phyloP scores from a whole-genome alignment of 2,329 filamentous ascomycete genomes.

The Sporothrix dimorphospora region DNA sequence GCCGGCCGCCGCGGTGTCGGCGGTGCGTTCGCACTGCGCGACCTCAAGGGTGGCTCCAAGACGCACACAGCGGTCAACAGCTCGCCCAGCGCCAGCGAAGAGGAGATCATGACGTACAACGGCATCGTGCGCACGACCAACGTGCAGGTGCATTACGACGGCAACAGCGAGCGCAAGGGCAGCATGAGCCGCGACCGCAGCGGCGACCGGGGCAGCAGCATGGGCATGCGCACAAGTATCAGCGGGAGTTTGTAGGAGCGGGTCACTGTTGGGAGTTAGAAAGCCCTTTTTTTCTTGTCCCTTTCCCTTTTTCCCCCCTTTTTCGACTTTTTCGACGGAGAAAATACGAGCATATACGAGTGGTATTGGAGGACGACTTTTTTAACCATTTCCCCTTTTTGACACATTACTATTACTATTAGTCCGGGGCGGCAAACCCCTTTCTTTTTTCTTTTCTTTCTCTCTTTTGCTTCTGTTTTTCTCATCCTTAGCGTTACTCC shows the following conservation, averaged over 20 bases:
- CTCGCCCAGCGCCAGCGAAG: conserved; percentile 43
- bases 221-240: conserved; percentile 29
- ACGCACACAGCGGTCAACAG: conserved; percentile 42
- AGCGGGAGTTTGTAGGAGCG: conserved; percentile 26
- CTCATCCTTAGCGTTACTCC: not conserved
- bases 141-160: conserved; percentile 35
- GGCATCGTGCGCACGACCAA: conserved; percentile 46
- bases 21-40: conserved; percentile 35
- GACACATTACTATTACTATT: not conserved
- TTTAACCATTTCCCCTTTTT: not conserved
- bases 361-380: conserved; percentile 1
- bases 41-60: conserved; percentile 36
- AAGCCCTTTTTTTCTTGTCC: not conserved
- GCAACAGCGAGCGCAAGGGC: conserved; percentile 27
- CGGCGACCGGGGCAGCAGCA: conserved; percentile 27
- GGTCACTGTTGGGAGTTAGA: not conserved
- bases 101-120: conserved; percentile 47
- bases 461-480: not conserved
- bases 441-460: not conserved
- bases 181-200: conserved; percentile 27
- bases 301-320: not conserved
- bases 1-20: conserved; percentile 12
- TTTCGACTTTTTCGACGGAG: not conserved
- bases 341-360: conserved; percentile 14
- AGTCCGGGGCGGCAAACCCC: not conserved